A percentile compares a stretch with the other conserved stretches of the same genome.
phyloP scores from a whole-genome alignment of 139 green algal genomes.

The Desmodesmus armatus region DNA sequence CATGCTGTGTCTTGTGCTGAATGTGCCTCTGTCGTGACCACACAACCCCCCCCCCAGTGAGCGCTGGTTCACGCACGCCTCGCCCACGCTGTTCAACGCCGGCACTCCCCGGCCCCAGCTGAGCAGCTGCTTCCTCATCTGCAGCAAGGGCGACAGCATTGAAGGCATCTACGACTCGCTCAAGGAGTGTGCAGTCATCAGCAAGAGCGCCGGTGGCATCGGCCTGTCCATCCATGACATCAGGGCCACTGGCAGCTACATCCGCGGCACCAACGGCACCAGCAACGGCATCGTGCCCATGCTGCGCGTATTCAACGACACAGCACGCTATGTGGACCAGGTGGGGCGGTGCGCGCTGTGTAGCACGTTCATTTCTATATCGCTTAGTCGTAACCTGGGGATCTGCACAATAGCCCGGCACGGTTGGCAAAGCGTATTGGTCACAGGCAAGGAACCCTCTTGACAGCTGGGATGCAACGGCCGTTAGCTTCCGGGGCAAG shows the following conservation, averaged over 20 bases:
- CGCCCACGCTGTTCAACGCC: conserved; percentile 98
- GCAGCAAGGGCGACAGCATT: conserved; percentile 93
- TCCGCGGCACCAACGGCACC: conserved; percentile 98
- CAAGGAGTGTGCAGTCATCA: conserved; percentile 99
- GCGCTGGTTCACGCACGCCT: conserved; percentile 98
- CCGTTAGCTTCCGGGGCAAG: too few relatives aligned
- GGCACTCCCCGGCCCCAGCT: conserved; percentile 96
- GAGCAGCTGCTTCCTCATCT: conserved; percentile 95
- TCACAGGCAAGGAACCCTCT: too few relatives aligned
- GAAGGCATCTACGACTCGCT: conserved; percentile 99
- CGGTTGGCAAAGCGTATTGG: too few relatives aligned
- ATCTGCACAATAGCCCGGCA: too few relatives aligned
- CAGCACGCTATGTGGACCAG: conserved; percentile 85
- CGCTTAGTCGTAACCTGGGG: too few relatives aligned
- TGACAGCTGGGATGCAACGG: too few relatives aligned
- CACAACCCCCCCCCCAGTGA: too few relatives aligned
- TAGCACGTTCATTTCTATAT: too few relatives aligned
- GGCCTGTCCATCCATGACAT: conserved; percentile 98
- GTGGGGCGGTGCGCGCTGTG: too few relatives aligned
- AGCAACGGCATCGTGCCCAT: conserved; percentile 99
- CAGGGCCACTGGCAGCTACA: conserved; percentile 92
- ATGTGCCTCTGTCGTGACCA: too few relatives aligned
- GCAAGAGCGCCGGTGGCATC: conserved; percentile 96
- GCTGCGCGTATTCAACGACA: conserved; percentile 99
- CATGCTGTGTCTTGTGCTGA: too few relatives aligned